These are phyloP conservation scores for Kandelia obovata DNA, from an alignment of 345 rosid genomes.

Conservation along the genomic window DNA sequence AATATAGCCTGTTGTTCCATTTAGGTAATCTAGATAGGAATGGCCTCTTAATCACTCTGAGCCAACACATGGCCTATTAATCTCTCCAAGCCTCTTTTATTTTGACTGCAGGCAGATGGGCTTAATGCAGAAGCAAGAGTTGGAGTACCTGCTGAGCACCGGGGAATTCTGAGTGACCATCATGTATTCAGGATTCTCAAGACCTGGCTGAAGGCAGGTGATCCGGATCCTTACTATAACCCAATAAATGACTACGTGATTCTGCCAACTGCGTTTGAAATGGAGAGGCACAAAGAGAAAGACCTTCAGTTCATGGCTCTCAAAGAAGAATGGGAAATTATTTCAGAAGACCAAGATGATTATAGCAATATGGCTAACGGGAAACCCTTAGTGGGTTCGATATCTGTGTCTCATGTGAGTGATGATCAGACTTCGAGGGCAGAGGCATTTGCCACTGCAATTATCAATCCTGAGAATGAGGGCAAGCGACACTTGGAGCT, in stretches of 20 bases:
- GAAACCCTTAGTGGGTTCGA: slow-evolving; percentile 43
- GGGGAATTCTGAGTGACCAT: slow-evolving; percentile 83
- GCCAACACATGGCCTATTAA: too few relatives aligned
- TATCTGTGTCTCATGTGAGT: slow-evolving; percentile 47
- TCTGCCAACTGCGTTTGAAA: slow-evolving; percentile 65
- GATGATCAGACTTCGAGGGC: slow-evolving; percentile 32
- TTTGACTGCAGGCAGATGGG: slow-evolving; percentile 68
- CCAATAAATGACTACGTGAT: slow-evolving; percentile 85
- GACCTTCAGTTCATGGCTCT: slow-evolving; percentile 70
- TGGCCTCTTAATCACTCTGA: too few relatives aligned
- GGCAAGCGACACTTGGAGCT: slow-evolving; percentile 75
- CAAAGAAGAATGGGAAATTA: slow-evolving; percentile 89
- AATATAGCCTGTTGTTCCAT: too few relatives aligned
- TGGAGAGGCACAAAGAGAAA: slow-evolving; percentile 54
- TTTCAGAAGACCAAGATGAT: slow-evolving; percentile 37
- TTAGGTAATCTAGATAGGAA: too few relatives aligned
- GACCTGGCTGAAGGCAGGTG: slow-evolving; percentile 85
- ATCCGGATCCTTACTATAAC: slow-evolving; percentile 80
- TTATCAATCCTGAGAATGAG: slow-evolving; percentile 44
- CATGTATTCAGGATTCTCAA: slow-evolving; percentile 80
- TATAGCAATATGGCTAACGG: slow-evolving; percentile 10
- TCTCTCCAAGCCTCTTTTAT: too few relatives aligned
- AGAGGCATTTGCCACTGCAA: slow-evolving; percentile 64
- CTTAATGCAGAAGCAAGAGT: slow-evolving; percentile 90
- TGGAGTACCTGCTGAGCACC: slow-evolving; percentile 90